Base-by-base conservation (phyloP, 352 stramenopile species). In the Saprolegnia parasitica region DNA sequence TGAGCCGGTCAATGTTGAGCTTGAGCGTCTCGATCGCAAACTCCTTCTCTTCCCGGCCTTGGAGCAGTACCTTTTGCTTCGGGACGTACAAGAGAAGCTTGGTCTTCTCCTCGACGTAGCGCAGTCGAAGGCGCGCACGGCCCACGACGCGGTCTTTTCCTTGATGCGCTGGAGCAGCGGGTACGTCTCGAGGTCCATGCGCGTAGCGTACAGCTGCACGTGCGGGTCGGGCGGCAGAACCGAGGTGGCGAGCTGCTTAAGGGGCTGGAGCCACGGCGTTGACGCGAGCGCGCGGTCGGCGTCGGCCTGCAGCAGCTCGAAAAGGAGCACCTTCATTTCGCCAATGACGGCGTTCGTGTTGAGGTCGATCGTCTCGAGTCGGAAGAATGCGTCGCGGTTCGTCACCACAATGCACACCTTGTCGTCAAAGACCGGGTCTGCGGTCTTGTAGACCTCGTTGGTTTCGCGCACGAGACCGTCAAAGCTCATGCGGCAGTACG, bases 351-450 rank as follows among this genome's bases (percentile, higher is more conserved):
- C 73, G 56, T 95, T 84, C 0, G 84, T 86, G 57, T 83, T 93
- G 65, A 95, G 92, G 68, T 95, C 87, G 32, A 95, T 89, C 20
- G 91, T 78, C 57, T 95, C 83, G 29, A 95, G 77, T 6, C 76
- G 78, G 42, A 95, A 83, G 5, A 39, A 64, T 6, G 80, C 80
- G 63, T 91, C 87, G 10, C 81, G 79, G 24, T 81, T 74, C 15
- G 76, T 73, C 21, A 87, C 78, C 24, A 87, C 80, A 71, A 91
- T 87, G 65, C 87, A 95, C 55, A 92, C 73, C 9, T 78, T 78
- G 49, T 95, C 87, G 81, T 90, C 88, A 72, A 86, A 93, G 81
- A 95, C 91, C 11, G 87, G 87, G 54, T 95, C 85, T 0, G 87
- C 87, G 60, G 82, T 95, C 72, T 93, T 93, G 24, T 93, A 74